phyloP scores from a whole-genome alignment of 2,329 filamentous ascomycete genomes.

The Fusarium cicatricum region DNA sequence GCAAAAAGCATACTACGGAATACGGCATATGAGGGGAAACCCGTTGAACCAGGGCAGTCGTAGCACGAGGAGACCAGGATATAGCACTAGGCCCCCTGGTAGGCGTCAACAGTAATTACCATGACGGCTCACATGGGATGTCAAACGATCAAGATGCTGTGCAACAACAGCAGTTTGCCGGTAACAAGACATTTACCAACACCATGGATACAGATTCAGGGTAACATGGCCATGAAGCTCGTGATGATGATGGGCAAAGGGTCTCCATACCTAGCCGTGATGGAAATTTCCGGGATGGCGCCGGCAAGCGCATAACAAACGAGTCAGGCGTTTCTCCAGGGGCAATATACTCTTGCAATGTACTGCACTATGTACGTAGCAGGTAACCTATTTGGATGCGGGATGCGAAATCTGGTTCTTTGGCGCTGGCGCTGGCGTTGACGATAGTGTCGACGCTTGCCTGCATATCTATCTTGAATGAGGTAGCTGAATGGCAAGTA shows the following conservation, averaged over 20 bases:
- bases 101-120: not conserved
- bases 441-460: not conserved
- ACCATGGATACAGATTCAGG: not conserved
- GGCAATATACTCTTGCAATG: too few relatives aligned
- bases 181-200: not conserved
- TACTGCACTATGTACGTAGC: too few relatives aligned
- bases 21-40: too few relatives aligned
- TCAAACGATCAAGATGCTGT: not conserved
- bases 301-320: not conserved
- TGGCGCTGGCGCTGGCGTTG: constrained; percentile 11
- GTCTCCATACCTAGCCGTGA: constrained; percentile 3
- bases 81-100: not conserved
- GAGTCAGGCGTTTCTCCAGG: constrained; percentile 34
- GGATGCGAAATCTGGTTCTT: not conserved
- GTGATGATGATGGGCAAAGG: constrained; percentile 17
- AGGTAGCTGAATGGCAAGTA: too few relatives aligned
- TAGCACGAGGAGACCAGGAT: constrained; percentile 17
- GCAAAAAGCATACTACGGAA: not conserved
- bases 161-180: not conserved
- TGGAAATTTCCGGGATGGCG: constrained; percentile 25
- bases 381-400: not conserved
- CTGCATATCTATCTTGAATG: too few relatives aligned
- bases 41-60: not conserved
- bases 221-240: not conserved
- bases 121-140: constrained; percentile 11